Conservation (phyloP, 306 rosid genomes). For the Mimosa pudica region DNA sequence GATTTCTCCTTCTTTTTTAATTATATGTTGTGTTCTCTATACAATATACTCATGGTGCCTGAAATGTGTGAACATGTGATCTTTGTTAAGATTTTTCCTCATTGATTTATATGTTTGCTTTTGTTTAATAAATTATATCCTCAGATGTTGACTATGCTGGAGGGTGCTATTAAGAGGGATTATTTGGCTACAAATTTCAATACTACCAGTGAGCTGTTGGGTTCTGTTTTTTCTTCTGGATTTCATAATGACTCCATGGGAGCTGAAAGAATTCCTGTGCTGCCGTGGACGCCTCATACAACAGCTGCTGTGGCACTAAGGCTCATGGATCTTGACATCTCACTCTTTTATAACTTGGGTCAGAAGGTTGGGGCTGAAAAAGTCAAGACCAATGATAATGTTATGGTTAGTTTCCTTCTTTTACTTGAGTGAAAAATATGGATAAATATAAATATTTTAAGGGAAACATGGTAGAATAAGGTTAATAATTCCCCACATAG, state of each 20-base stretch:
- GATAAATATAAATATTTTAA: not conserved
- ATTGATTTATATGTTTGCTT: conserved; percentile 20
- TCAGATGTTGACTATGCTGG: conserved; percentile 64
- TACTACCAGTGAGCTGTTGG: conserved; percentile 64
- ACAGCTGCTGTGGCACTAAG: conserved; percentile 74
- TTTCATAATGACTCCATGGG: conserved; percentile 29
- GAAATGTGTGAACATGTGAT: not conserved
- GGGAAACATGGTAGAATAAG: not conserved
- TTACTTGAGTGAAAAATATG: conserved; percentile 20
- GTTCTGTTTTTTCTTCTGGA: conserved; percentile 38
- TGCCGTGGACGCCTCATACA: conserved; percentile 78
- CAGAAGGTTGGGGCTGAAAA: conserved; percentile 55
- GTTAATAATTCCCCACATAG: not conserved
- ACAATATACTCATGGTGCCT: not conserved
- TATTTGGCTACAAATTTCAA: conserved; percentile 56
- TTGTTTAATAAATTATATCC: conserved; percentile 20
- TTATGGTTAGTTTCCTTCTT: conserved; percentile 49
- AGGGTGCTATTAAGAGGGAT: conserved; percentile 63
- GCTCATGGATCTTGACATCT: conserved; percentile 70
- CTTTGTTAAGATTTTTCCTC: conserved; percentile 11
- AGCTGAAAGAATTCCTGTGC: conserved; percentile 46
- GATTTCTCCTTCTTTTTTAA: conserved; percentile 3
- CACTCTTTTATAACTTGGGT: conserved; percentile 50
- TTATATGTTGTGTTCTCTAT: not conserved
- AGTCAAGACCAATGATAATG: conserved; percentile 47